These are phyloP conservation scores for Allium cepa DNA, from an alignment of 106 monocot species.

Conservation along the genomic window DNA sequence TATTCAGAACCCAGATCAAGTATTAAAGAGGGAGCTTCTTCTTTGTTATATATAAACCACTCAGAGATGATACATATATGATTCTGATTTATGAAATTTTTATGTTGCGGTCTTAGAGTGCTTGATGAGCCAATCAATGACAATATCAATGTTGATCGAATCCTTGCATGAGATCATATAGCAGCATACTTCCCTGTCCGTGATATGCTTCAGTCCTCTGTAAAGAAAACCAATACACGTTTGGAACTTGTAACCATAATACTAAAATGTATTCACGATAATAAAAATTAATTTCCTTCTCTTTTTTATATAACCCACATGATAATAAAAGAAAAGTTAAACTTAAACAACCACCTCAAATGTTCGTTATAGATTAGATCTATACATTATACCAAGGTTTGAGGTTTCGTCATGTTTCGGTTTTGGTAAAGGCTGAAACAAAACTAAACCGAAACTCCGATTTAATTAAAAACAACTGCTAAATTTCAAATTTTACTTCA, in stretches of 20 bases:
- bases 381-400: too few relatives aligned
- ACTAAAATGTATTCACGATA: too few relatives aligned
- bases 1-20: background rate
- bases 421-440: too few relatives aligned
- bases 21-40: background rate
- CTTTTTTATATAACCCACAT: background rate
- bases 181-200: conserved; percentile 49
- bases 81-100: background rate
- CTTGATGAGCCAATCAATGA: conserved; percentile 67
- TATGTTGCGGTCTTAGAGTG: conserved; percentile 37
- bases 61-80: too few relatives aligned
- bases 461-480: too few relatives aligned
- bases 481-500: too few relatives aligned
- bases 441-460: too few relatives aligned
- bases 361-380: too few relatives aligned
- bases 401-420: too few relatives aligned
- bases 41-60: background rate
- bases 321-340: conserved; percentile 1
- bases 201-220: conserved; percentile 33
- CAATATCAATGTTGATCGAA: conserved; percentile 47
- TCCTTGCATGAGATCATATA: conserved; percentile 69
- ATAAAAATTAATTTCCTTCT: too few relatives aligned
- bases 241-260: too few relatives aligned
- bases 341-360: background rate
- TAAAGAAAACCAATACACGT: too few relatives aligned